These are phyloP conservation scores for Carex myosuroides DNA, from an alignment of 176 grass and related monocot species.

Conservation along the genomic window DNA sequence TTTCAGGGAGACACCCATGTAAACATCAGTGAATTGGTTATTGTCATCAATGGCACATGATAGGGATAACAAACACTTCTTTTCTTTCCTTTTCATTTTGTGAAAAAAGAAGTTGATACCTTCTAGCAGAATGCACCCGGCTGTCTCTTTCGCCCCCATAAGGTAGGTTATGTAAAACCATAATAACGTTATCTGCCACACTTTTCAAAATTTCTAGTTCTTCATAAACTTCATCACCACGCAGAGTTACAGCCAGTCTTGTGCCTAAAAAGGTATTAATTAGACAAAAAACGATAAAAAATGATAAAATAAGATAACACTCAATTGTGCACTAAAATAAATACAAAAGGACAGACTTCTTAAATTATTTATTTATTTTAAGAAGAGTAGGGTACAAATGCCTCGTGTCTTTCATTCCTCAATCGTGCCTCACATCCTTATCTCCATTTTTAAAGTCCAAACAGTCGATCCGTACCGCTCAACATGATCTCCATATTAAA, in stretches of 20 bases:
- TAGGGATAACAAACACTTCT: background rate
- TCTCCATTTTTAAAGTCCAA: too few relatives aligned
- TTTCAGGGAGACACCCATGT: background rate
- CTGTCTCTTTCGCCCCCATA: slow-evolving; percentile 67
- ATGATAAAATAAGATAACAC: background rate
- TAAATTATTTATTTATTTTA: slow-evolving; percentile 9
- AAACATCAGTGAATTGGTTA: background rate
- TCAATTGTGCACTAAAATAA: background rate
- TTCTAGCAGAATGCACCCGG: slow-evolving; percentile 79
- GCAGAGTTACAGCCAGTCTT: slow-evolving; percentile 66
- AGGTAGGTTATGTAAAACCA: slow-evolving; percentile 76
- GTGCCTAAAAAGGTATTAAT: slow-evolving; percentile 48
- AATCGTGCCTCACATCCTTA: too few relatives aligned
- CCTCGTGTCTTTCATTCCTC: too few relatives aligned
- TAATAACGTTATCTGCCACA: slow-evolving; percentile 63
- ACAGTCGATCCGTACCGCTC: too few relatives aligned
- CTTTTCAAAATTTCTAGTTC: slow-evolving; percentile 67
- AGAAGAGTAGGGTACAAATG: too few relatives aligned
- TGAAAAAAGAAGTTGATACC: slow-evolving; percentile 27
- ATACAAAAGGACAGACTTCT: background rate
- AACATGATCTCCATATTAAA: too few relatives aligned
- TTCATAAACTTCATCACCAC: slow-evolving; percentile 65
- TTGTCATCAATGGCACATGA: background rate
- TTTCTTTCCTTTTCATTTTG: background rate
- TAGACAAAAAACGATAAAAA: slow-evolving; percentile 5